A percentile compares a stretch with the other conserved stretches of the same genome.
These are phyloP conservation scores for Xylaria acuta DNA, from an alignment of 495 filamentous ascomycete species.

Conservation along the genomic window DNA sequence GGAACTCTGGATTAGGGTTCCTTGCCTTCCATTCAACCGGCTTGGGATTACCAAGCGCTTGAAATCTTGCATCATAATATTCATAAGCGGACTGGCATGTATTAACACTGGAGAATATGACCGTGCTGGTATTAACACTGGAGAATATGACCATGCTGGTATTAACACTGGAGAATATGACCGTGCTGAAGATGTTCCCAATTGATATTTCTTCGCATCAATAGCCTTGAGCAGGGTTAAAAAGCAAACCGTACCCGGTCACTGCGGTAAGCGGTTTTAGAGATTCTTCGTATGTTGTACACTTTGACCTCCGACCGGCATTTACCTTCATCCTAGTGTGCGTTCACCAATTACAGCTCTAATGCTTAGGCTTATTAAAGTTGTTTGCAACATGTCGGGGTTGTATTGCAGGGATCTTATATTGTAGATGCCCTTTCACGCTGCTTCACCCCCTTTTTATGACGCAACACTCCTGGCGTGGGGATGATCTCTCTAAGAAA, in stretches of 20 bases:
- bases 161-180: neutral
- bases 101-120: too few relatives aligned
- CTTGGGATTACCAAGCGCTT: neutral
- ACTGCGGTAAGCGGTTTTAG: neutral
- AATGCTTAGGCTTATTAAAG: neutral
- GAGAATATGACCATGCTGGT: neutral
- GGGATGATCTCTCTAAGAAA: too few relatives aligned
- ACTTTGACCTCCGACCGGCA: neutral
- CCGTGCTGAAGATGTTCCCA: neutral
- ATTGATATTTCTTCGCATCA: neutral
- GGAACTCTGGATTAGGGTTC: neutral
- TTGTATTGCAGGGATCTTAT: neutral
- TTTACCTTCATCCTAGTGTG: neutral
- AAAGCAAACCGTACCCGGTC: too few relatives aligned
- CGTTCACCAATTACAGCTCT: neutral
- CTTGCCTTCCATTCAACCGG: conserved; percentile 9
- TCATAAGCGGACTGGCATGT: neutral
- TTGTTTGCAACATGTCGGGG: neutral
- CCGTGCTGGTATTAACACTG: neutral
- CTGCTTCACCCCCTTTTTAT: too few relatives aligned
- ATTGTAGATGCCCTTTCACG: too few relatives aligned
- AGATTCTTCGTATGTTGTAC: neutral
- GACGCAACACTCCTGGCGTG: too few relatives aligned
- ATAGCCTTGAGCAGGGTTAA: neutral
- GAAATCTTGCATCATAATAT: neutral